Conservation (phyloP, 805 yeast genomes). For the Saccharomycopsis synnaedendra region DNA sequence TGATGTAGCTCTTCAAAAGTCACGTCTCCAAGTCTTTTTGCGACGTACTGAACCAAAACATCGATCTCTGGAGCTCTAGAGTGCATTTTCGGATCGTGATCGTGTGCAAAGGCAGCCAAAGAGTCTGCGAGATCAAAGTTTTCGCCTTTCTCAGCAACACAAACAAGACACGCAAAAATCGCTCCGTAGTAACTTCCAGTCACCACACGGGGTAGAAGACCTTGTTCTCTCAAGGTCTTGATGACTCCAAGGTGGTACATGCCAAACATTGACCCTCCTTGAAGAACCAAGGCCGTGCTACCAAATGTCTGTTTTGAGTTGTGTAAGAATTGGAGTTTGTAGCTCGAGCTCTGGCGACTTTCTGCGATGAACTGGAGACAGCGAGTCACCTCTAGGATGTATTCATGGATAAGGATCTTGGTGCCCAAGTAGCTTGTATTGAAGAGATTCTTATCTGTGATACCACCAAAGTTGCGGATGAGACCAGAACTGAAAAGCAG, state of each 20-base stretch:
- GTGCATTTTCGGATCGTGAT: slow-evolving; percentile 3
- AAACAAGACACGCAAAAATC: slow-evolving; percentile 76
- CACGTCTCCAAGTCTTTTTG: slow-evolving; percentile 62
- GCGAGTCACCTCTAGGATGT: slow-evolving; percentile 61
- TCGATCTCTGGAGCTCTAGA: slow-evolving; percentile 76
- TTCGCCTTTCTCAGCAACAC: slow-evolving; percentile 23
- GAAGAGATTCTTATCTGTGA: slow-evolving; percentile 67
- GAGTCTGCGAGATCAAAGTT: background rate
- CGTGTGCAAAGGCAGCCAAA: background rate
- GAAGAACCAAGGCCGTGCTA: slow-evolving; percentile 78
- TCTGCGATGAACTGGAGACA: slow-evolving; percentile 50
- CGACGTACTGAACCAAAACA: slow-evolving; percentile 67
- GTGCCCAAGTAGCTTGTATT: slow-evolving; percentile 83
- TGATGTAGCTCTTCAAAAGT: slow-evolving; percentile 92
- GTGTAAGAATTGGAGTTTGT: slow-evolving; percentile 65
- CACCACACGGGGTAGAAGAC: slow-evolving; percentile 71
- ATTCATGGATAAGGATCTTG: slow-evolving; percentile 77
- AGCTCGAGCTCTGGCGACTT: slow-evolving; percentile 37
- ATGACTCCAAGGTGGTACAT: slow-evolving; percentile 90
- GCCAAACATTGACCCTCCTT: slow-evolving; percentile 94
- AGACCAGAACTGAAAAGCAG: slow-evolving; percentile 72
- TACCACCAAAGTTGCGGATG: slow-evolving; percentile 84
- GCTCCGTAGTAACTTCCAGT: slow-evolving; percentile 95
- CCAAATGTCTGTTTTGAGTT: slow-evolving; percentile 85
- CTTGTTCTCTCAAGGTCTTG: slow-evolving; percentile 64